Evolutionary conservation across 2,329 filamentous ascomycete genomes (phyloP).

Genomic region (Rosellinia necatrix): DNA sequence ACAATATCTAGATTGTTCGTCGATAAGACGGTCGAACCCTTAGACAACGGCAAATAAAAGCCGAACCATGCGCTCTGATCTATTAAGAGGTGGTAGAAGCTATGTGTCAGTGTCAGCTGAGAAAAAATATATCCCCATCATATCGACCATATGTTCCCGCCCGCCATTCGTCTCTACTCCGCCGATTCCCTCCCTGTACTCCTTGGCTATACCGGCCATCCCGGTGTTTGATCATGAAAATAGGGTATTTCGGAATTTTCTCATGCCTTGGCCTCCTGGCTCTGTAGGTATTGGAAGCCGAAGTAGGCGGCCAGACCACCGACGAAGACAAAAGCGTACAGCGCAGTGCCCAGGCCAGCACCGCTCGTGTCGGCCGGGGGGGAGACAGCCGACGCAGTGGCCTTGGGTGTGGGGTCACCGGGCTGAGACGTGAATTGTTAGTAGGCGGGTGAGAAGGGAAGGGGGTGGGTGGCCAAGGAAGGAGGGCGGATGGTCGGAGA

Average conservation of each 20-base stretch:
- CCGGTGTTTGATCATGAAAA: conserved; percentile 9
- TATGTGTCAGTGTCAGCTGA: conserved; percentile 26
- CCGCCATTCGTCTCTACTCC: conserved; percentile 19
- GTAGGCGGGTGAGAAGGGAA: conserved; percentile 2
- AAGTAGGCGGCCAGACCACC: conserved; percentile 78
- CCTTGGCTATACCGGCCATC: conserved; percentile 6
- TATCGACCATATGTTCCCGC: conserved; percentile 22
- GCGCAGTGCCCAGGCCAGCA: conserved; percentile 71
- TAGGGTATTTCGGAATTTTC: background rate
- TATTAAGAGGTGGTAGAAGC: conserved; percentile 33
- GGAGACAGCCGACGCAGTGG: conserved; percentile 54
- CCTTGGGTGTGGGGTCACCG: conserved; percentile 77
- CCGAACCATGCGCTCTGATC: conserved; percentile 25
- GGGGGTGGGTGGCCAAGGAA: background rate
- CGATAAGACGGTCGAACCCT: conserved; percentile 17
- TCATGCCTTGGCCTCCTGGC: conserved; percentile 47
- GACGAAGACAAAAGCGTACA: conserved; percentile 80
- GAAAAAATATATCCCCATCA: conserved; percentile 24
- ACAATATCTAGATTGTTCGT: conserved; percentile 9
- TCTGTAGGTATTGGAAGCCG: conserved; percentile 84
- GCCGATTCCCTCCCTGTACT: conserved; percentile 19
- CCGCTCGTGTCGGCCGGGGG: conserved; percentile 54
- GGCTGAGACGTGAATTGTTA: conserved; percentile 52
- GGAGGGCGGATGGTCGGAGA: conserved; percentile 4
- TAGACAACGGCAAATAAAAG: conserved; percentile 24